These are phyloP conservation scores for Leishmania braziliensis DNA, from an alignment of 208 protist genomes.

Conservation along the genomic window DNA sequence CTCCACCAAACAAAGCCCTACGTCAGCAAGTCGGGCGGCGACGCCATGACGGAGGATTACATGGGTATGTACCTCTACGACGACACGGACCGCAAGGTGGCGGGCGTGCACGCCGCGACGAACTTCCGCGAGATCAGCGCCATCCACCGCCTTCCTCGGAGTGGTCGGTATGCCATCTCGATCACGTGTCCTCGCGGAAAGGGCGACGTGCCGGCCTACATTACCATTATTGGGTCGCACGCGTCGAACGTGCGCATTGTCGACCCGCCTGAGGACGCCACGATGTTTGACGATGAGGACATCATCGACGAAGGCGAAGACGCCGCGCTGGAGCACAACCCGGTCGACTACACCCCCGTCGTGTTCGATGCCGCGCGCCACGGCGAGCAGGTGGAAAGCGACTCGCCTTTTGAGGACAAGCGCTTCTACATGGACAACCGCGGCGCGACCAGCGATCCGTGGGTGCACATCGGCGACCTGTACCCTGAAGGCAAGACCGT, in stretches of 20 bases:
- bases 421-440: constrained; percentile 55
- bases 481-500: constrained; percentile 62
- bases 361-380: constrained; percentile 34
- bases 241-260: constrained; percentile 58
- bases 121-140: constrained; percentile 83
- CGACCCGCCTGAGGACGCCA: constrained; percentile 59
- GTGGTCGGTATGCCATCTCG: constrained; percentile 70
- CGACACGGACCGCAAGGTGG: constrained; percentile 53
- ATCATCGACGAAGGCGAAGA: constrained; percentile 74
- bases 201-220: constrained; percentile 44
- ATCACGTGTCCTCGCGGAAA: constrained; percentile 69
- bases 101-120: constrained; percentile 70
- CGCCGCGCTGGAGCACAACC: constrained; percentile 25
- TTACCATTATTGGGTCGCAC: constrained; percentile 48
- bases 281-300: constrained; percentile 80
- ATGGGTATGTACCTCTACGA: constrained; percentile 87
- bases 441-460: constrained; percentile 46
- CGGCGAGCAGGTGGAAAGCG: constrained; percentile 41
- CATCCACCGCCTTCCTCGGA: constrained; percentile 50
- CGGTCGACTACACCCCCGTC: constrained; percentile 64
- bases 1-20: constrained; percentile 64
- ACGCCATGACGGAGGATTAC: constrained; percentile 79
- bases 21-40: constrained; percentile 37
- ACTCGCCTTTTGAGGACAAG: constrained; percentile 59
- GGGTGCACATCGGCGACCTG: constrained; percentile 71